These are phyloP conservation scores for Turritis glabra DNA, from an alignment of 345 rosid species.

Conservation along the genomic window DNA sequence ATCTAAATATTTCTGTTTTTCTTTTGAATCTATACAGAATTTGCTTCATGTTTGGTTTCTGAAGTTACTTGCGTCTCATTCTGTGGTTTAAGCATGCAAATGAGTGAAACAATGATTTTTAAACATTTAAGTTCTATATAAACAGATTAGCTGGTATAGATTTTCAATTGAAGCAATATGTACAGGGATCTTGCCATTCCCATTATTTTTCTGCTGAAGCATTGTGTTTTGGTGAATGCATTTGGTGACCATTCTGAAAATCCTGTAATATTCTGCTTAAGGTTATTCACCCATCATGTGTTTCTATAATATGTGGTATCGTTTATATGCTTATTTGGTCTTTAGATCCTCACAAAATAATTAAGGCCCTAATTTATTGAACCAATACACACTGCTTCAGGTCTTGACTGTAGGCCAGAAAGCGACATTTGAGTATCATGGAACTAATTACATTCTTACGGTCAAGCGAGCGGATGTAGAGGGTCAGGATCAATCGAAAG, in stretches of 20 bases:
- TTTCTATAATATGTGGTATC: conserved; percentile 3
- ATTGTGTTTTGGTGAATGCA: conserved; percentile 4
- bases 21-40: no score
- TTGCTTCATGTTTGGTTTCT: neutral
- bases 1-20: no score
- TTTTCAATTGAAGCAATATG: conserved; percentile 10
- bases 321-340: conserved; percentile 11
- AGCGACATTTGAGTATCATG: conserved; percentile 86
- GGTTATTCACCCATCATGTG: neutral
- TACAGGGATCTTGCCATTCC: conserved; percentile 3
- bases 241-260: conserved; percentile 15
- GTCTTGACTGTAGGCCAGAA: conserved; percentile 90
- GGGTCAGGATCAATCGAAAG: conserved; percentile 60
- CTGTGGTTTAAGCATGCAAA: neutral
- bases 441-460: conserved; percentile 82
- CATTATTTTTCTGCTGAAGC: neutral
- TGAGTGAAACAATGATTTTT: neutral
- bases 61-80: neutral
- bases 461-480: conserved; percentile 81
- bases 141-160: conserved; percentile 17
- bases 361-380: neutral
- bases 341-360: neutral
- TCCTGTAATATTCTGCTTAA: neutral
- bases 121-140: neutral
- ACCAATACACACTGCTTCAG: conserved; percentile 46